Evolutionary conservation across 2,329 filamentous ascomycete genomes (phyloP), one percentile per base, ranked within the genome.

Genomic region (Arthrobotrys iridis): DNA sequence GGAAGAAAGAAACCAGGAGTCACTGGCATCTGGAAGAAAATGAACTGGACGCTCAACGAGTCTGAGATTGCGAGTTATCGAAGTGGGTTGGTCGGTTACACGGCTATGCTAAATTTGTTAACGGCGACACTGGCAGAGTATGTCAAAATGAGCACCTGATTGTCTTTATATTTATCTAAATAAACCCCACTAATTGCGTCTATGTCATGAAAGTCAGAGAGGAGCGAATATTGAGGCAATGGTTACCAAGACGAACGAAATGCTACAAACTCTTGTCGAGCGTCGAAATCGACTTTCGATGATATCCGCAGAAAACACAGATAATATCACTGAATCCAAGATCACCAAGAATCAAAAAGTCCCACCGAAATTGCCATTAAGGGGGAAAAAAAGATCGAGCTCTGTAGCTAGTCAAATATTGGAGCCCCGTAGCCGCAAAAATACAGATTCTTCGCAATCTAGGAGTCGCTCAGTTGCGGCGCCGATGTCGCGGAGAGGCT

Each of bases 81-180:
- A 28, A 75, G 71, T 33, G 71, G 71, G n/a, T 67, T 75, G 26
- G 63, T 75, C 28, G 58, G 71, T 28, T 75, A 75, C 43, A 75
- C 71, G n/a, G 63, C 71, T 11, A 75, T 75, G 71, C 40, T 75
- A 13, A 75, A 75, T 52, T 22, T 75, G 24, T 37, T 75, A 22
- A 75, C 71, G 3, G 63, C 71, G 13, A 75, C 71, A 43, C 26
- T 75, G 18, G 71, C 71, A 52, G 71, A 75, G 71, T 75, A 75
- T 57, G 71, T 59, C 18, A n/a, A 37, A 41, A 30, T 35, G 40
- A 45, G 18, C 24, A 57, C 35, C 22, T 13, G 11, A 10, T n/a
- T n/a, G n/a, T n/a, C n/a, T n/a, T n/a, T 24, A 15, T n/a, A 26
- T 3, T 26, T 6, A 13, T 15, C n/a, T 37, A 30, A 5, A 26